Conservation (phyloP, 192 early-diverging fungal species). For the Podila clonocystis region DNA sequence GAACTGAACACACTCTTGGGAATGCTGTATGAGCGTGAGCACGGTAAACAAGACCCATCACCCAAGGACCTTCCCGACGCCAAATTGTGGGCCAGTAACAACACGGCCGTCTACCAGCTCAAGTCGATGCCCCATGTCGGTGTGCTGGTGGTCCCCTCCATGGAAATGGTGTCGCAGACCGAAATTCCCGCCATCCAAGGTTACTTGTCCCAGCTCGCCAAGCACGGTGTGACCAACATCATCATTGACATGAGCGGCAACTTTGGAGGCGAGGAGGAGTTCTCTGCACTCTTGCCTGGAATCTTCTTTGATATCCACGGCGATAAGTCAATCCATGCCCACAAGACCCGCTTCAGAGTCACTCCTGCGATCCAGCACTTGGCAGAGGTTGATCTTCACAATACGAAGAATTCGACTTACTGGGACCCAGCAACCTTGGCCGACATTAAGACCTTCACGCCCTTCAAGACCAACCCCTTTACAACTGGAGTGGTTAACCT, state of each 20-base stretch:
- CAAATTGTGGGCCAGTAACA: conserved; percentile 1
- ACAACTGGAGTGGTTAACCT: not conserved
- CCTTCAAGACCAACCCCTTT: conserved; percentile 17
- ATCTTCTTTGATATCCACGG: conserved; percentile 9
- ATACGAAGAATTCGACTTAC: too few relatives aligned
- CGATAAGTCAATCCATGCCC: not conserved
- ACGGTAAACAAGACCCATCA: not conserved
- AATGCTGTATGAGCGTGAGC: too few relatives aligned
- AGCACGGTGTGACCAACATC: conserved; percentile 11
- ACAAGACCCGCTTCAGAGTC: not conserved
- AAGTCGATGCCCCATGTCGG: conserved; percentile 15
- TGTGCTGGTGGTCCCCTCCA: conserved; percentile 7
- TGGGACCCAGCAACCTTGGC: not conserved
- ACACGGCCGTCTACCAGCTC: conserved; percentile 24
- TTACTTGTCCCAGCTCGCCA: not conserved
- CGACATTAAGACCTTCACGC: not conserved
- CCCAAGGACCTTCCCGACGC: not conserved
- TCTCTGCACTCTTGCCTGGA: not conserved
- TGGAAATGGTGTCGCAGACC: not conserved
- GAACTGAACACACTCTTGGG: too few relatives aligned
- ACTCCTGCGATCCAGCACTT: not conserved
- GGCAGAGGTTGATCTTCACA: not conserved
- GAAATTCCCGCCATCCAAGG: conserved; percentile 6
- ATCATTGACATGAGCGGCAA: conserved; percentile 23
- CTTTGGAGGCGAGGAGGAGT: conserved; percentile 7